Evolutionary conservation across 257 asterid species (phyloP), one percentile per base, ranked within the genome.

Genomic region (Cordia subcordata): DNA sequence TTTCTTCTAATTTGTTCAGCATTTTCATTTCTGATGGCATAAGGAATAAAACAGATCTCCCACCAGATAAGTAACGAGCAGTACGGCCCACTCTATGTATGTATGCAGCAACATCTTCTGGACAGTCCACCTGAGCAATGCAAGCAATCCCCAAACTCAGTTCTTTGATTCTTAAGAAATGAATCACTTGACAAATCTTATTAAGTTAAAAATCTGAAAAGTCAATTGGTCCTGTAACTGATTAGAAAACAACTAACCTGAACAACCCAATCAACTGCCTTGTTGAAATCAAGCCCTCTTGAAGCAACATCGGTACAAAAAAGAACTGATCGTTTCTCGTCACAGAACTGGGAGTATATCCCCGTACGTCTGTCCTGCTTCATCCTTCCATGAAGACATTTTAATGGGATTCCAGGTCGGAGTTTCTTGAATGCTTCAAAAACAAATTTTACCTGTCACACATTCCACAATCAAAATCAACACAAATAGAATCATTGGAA

Each of bases 61-160:
- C 99, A 49, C 84, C 83, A 39, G 97, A 89, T 67, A 67, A 77
- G 81, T 86, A 89, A 57, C 99, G 95, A 63, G 99, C 99, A 74
- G 99, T 93, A 38, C 99, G 84, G 45, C 99, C 97, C 66, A 89
- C 99, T 81, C 96, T 83, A 72, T 93, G 99, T 74, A 89, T 81
- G 86, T 93, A 93, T 13, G 96, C 65, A 66, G 82, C 96, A 63
- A 79, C 92, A 55, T 89, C 90, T 40, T 89, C 97, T 15, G 99
- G 99, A 73, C 99, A 93, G 72, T 93, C 99, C 42, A 89, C 90
- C 99, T 89, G 65, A 54, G n/a, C n/a, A 77, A 27, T 17, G 49
- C 50, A 65, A 22, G 27, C 55, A 47, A 21, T 13, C 35, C 3
- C 35, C 35, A 27, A 27, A 27, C 35, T 1, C 35, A 6, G 6